phyloP scores from a whole-genome alignment of 202 grass and related monocot species.

The Setaria viridis region DNA sequence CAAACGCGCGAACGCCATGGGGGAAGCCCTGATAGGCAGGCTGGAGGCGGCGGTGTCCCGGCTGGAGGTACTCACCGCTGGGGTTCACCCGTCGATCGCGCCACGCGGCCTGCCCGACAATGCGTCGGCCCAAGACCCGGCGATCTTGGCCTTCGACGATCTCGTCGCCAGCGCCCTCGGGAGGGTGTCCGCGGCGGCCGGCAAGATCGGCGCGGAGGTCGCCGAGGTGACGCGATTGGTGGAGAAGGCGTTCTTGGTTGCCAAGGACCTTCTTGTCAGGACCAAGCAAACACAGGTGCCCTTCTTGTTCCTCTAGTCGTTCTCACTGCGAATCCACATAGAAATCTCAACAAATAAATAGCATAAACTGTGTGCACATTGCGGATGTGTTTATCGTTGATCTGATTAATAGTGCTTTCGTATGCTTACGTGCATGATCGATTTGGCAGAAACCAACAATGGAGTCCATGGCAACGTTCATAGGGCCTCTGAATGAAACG shows the following conservation, averaged over 20 bases:
- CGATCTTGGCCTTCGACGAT: constrained; percentile 59
- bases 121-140: constrained; percentile 33
- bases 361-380: background rate
- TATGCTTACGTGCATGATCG: background rate
- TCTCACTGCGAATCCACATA: background rate
- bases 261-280: constrained; percentile 58
- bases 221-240: constrained; percentile 46
- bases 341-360: background rate
- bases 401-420: background rate
- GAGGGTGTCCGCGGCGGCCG: constrained; percentile 50
- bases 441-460: constrained; percentile 55
- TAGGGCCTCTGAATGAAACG: constrained; percentile 60
- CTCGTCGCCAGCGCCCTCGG: constrained; percentile 44
- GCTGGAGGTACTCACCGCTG: constrained; percentile 48
- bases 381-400: background rate
- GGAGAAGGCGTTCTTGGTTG: constrained; percentile 59
- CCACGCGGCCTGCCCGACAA: background rate
- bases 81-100: background rate
- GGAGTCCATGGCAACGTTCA: constrained; percentile 45
- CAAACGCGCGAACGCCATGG: constrained; percentile 41
- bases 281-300: constrained; percentile 57
- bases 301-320: background rate
- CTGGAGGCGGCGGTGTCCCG: constrained; percentile 59
- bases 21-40: constrained; percentile 46
- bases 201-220: constrained; percentile 58